Base-by-base conservation (phyloP, 768 basidiomycete genomes). In the Boletus eberwhitei region DNA sequence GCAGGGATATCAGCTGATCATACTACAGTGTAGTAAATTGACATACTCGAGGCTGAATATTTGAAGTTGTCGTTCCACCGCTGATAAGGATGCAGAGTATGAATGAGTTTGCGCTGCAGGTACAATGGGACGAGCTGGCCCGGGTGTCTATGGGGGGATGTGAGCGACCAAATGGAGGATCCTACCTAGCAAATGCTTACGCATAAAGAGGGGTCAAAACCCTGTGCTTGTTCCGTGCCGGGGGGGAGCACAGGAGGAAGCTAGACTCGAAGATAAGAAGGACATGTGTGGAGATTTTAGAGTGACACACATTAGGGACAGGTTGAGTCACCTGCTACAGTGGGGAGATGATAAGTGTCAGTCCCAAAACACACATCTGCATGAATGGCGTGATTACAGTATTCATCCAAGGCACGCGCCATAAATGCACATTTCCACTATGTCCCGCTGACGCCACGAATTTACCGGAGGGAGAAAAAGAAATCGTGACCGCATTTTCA, bases 401-500 rank as follows among this genome's bases (percentile, higher is more conserved):
- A 19, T 32, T 6, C 16, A 40, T n/a, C 29, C 46, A 13, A 4
- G 58, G 55, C 1, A 36, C 35, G 2, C 32, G 50, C 55, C 55
- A 58, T 1, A 49, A 3, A 11, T 39, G 40, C 19, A 54, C 2
- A 5, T 29, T 39, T 36, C 35, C 29, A 14, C 14, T 8, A 3
- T 0, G 8, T 44, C 19, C 52, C 19, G 35, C 49, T 3, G 59
- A 52, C 8, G 41, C 51, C 4, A 61, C 34, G 5, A n/a, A 43
- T 35, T 49, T 36, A 7, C 53, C 53, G 0, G 29, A 53, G 1
- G 53, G 51, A n/a, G 54, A 46, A 21, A 55, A 46, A 29, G 34
- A 21, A 16, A 40, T 22, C 3, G 3, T 16, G 0, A 2, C 0
- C 1, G 43, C n/a, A 1, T 0, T 0, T 0, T 8, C 11, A 1